Base-by-base conservation (phyloP, 495 filamentous ascomycete species). In the Hyaloscypha bicolor region DNA sequence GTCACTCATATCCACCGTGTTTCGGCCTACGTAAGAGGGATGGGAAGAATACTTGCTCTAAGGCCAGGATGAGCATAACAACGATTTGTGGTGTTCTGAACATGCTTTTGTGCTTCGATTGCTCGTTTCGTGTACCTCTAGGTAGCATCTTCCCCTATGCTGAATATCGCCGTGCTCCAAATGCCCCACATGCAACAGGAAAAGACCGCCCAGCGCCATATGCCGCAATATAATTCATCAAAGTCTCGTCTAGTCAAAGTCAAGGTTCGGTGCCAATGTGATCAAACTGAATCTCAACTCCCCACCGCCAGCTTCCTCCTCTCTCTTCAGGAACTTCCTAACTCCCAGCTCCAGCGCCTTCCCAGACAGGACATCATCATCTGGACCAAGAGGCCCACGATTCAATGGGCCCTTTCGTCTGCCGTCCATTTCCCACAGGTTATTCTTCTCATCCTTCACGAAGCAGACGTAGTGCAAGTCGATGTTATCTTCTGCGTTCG, bases 381-480 rank as follows among this genome's bases (percentile, higher is more conserved):
- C 86, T 5, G 79, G 80, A 4, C 65, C 81, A 6, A 95, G 75
- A n/a, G 71, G 68, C 1, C 93, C 93, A 39, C 91, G 80, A 37
- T 91, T 81, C 22, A 96, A 65, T 9, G 93, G 93, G 0, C 93
- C 93, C 80, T 90, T 92, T 74, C 91, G 77, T 42, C 88, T 73
- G 9, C 93, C 93, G 80, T 96, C 92, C 67, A 97, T 78, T 83
- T 96, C 93, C 88, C 93, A 96, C 68, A 96, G 74, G 67, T 82
- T 82, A 78, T 88, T 85, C 65, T 79, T 81, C n/a, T 73, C 77
- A 1, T 85, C 85, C 80, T 90, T 92, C 6, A 94, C 91, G 80
- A 96, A 96, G 66, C 87, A 89, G 67, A 96, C 91, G 79, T 93
- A 96, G 76, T 96, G 93, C 74, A 91, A 76, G 73, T 92, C 90